phyloP scores from a whole-genome alignment of 768 basidiomycete species.

The Suillus luteus region DNA sequence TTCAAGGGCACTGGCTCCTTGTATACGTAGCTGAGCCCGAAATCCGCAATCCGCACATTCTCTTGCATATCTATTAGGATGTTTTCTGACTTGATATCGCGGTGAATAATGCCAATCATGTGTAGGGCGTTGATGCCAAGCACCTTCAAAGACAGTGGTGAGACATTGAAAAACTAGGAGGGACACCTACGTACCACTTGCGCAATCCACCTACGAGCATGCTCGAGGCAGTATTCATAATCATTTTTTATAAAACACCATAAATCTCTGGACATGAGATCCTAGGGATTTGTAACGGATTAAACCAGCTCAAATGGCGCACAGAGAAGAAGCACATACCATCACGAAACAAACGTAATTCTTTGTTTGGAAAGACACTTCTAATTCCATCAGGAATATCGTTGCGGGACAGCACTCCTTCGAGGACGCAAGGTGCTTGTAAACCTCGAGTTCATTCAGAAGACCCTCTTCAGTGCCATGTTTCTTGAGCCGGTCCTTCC shows the following conservation, averaged over 20 bases:
- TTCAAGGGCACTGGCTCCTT: slow-evolving; percentile 15
- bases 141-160: slow-evolving; percentile 28
- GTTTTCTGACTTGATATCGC: slow-evolving; percentile 72
- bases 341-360: slow-evolving; percentile 39
- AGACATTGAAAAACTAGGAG: not conserved
- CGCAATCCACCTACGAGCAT: slow-evolving; percentile 34
- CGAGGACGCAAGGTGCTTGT: slow-evolving; percentile 35
- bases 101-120: slow-evolving; percentile 62
- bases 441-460: slow-evolving; percentile 36
- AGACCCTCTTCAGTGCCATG: slow-evolving; percentile 20
- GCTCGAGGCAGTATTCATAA: slow-evolving; percentile 15
- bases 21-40: slow-evolving; percentile 38
- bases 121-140: slow-evolving; percentile 49
- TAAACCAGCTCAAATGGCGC: not conserved
- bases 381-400: slow-evolving; percentile 41
- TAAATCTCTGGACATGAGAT: slow-evolving; percentile 43
- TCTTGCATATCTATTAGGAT: slow-evolving; percentile 47
- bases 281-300: slow-evolving; percentile 25
- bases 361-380: slow-evolving; percentile 37
- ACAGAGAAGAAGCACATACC: slow-evolving; percentile 28
- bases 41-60: slow-evolving; percentile 45
- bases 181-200: slow-evolving; percentile 37
- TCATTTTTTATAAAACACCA: slow-evolving; percentile 29
- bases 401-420: slow-evolving; percentile 23
- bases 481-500: slow-evolving; percentile 20